Percentiles rank a stretch among this genome's conserved stretches.
Evolutionary conservation across 2,329 filamentous ascomycete species (phyloP).

Genomic region (Talaromyces amestolkiae): DNA sequence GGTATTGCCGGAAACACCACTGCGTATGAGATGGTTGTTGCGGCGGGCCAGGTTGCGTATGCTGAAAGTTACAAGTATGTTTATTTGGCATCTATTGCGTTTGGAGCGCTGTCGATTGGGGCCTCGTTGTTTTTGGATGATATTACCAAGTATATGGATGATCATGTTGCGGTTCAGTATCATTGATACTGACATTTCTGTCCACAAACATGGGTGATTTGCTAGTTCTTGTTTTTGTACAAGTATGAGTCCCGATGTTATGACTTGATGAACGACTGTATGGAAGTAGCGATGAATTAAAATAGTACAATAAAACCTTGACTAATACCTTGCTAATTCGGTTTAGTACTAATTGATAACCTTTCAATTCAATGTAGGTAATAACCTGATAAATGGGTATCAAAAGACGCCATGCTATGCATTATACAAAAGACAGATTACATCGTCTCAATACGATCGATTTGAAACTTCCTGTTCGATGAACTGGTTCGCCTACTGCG

Average conservation of each 20-base stretch:
- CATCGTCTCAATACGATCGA: slow-evolving; percentile 21
- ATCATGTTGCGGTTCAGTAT: slow-evolving; percentile 56
- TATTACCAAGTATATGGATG: slow-evolving; percentile 58
- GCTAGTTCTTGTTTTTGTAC: background rate
- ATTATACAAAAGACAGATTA: background rate
- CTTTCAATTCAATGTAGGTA: background rate
- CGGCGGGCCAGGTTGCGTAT: slow-evolving; percentile 57
- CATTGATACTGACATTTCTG: slow-evolving; percentile 20
- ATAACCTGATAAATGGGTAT: slow-evolving; percentile 12
- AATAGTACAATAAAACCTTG: background rate
- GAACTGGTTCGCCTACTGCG: slow-evolving; percentile 14
- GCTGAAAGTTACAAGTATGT: slow-evolving; percentile 60
- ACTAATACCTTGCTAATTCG: background rate
- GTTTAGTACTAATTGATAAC: background rate
- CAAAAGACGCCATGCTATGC: slow-evolving; percentile 16
- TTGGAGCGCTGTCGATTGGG: slow-evolving; percentile 57
- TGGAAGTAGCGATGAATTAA: background rate
- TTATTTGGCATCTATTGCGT: slow-evolving; percentile 62
- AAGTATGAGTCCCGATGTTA: background rate
- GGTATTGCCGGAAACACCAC: slow-evolving; percentile 54
- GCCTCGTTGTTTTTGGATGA: slow-evolving; percentile 59
- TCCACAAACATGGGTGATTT: no score
- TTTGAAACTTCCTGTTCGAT: slow-evolving; percentile 15
- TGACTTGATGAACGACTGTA: slow-evolving; percentile 8
- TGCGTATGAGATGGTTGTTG: slow-evolving; percentile 53